Evolutionary conservation across 2,329 filamentous ascomycete genomes (phyloP), one percentile per base, ranked within the genome.

Genomic region (Chaetomium sp.): DNA sequence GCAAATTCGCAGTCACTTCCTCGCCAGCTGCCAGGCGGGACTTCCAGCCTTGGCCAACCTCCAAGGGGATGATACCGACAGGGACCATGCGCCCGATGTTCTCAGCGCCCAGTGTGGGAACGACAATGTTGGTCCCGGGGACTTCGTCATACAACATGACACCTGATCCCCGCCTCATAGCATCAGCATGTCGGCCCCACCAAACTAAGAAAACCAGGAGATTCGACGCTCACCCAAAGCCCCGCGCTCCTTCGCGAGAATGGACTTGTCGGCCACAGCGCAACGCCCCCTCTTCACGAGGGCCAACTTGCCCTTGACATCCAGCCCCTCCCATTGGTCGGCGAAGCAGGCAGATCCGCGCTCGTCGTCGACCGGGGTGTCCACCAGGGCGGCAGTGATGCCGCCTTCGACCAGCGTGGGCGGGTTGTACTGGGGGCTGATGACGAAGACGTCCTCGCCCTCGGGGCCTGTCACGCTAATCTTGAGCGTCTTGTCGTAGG

Each of bases 121-220:
- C 75, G 7, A 81, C 72, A 9, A 72, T 67, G 55, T 62, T 57
- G 2, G 58, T 68, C 2, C 81, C 83, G 74, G 74, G 33, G 73
- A 76, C 78, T 67, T 89, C 87, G 79, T 90, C 86, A 73, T 87
- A 89, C 57, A 90, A 79, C 33, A 90, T 75, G 0, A 82, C 79
- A 6, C 66, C 66, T 68, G 19, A 8, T n/a, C 1, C 9, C 35
- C 35, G 35, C 35, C 35, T 19, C 38, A 7, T 19, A 19, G 6
- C 19, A 6, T 58, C 42, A 58, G 42, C 29, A 49, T 33, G 16
- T 35, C 10, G 10, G 1, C 16, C 13, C 38, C 16, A 16, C 33
- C 10, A 42, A 42, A 19, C 38, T 16, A 42, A 42, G 16, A 16
- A 33, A 6, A 12, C 25, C 7, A 4, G 23, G 21, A 12, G n/a